A percentile compares a stretch with the other conserved stretches of the same genome.
Evolutionary conservation across 2,329 filamentous ascomycete species (phyloP).

Genomic region (Microthyrium microscopicum): DNA sequence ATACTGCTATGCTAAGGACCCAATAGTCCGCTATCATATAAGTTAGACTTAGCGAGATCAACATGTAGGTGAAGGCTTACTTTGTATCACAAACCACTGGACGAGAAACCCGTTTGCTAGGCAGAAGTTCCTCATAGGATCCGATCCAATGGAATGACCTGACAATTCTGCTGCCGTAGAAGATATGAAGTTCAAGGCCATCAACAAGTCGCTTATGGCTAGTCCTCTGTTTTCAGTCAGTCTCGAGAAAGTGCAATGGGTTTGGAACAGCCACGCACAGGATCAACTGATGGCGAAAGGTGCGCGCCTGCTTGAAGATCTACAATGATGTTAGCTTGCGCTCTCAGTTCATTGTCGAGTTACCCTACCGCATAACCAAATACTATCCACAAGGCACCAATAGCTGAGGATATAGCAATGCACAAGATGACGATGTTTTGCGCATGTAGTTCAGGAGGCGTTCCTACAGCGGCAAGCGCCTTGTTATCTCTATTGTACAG

Average conservation of each 20-base stretch:
- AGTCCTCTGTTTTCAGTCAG: slow-evolving; percentile 14
- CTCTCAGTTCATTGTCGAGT: too few relatives aligned
- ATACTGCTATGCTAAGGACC: slow-evolving; percentile 26
- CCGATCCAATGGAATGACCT: slow-evolving; percentile 17
- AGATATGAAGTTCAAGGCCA: slow-evolving; percentile 25
- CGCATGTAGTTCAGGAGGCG: too few relatives aligned
- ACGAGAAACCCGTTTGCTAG: slow-evolving; percentile 27
- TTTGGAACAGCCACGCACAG: slow-evolving; percentile 11
- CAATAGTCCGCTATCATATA: slow-evolving; percentile 23
- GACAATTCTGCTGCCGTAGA: slow-evolving; percentile 21
- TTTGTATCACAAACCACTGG: slow-evolving; percentile 27
- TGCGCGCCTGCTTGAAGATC: slow-evolving; percentile 22
- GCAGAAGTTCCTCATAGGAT: slow-evolving; percentile 19
- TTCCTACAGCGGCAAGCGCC: too few relatives aligned
- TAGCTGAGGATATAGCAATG: too few relatives aligned
- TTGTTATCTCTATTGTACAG: too few relatives aligned
- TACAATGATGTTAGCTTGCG: slow-evolving; percentile 9
- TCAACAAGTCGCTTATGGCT: slow-evolving; percentile 24
- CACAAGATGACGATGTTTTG: too few relatives aligned
- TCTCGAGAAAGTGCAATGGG: neutral
- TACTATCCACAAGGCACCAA: too few relatives aligned
- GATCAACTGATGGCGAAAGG: slow-evolving; percentile 26
- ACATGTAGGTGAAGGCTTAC: slow-evolving; percentile 11
- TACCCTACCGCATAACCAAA: too few relatives aligned
- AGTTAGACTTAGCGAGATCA: neutral